Conservation (phyloP, 2,329 filamentous ascomycete genomes). For the Sclerotinia minor region DNA sequence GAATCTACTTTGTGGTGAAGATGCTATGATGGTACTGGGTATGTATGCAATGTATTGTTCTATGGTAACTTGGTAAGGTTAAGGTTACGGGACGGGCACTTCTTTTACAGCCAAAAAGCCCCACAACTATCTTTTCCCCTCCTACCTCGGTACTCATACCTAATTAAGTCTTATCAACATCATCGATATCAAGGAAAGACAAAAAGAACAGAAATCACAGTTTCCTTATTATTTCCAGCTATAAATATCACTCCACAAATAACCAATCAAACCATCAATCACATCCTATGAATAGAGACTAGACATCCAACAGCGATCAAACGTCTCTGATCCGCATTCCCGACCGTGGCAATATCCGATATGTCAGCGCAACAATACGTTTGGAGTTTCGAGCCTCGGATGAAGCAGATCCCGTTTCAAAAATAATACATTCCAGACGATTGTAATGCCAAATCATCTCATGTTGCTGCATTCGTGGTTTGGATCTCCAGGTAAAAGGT, state of each 20-base stretch:
- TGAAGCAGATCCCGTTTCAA: slow-evolving; percentile 17
- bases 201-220: too few relatives aligned
- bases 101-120: not conserved
- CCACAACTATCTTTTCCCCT: not conserved
- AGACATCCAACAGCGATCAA: not conserved
- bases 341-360: not conserved
- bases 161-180: too few relatives aligned
- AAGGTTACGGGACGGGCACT: too few relatives aligned
- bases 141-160: too few relatives aligned
- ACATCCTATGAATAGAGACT: not conserved
- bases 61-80: too few relatives aligned
- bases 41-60: too few relatives aligned
- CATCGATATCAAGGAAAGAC: slow-evolving; percentile 1
- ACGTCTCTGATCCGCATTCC: not conserved
- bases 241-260: slow-evolving; percentile 2
- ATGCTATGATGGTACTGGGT: not conserved
- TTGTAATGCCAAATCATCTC: not conserved
- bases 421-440: slow-evolving; percentile 13
- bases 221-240: not conserved
- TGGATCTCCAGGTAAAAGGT: not conserved
- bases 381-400: slow-evolving; percentile 15
- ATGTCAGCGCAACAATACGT: not conserved
- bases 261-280: slow-evolving; percentile 6
- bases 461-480: not conserved
- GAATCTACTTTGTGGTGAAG: not conserved